phyloP scores from a whole-genome alignment of 2,329 filamentous ascomycete genomes.

The Stagonosporopsis vannaccii region DNA sequence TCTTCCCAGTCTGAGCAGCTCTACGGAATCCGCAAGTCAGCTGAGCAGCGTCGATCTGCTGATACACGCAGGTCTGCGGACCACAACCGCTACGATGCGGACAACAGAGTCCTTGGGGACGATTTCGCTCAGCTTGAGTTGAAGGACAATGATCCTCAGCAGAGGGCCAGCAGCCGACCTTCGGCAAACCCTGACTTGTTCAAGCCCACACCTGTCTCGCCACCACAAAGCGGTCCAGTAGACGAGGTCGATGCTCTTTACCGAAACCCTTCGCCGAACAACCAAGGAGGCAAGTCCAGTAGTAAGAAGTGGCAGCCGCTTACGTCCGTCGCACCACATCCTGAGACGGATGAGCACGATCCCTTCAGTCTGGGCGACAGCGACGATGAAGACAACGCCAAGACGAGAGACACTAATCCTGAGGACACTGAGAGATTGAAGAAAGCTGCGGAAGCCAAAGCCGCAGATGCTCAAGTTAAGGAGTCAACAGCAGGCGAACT shows the following conservation, averaged over 20 bases:
- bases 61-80: constrained; percentile 80
- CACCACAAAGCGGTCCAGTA: constrained; percentile 66
- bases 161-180: constrained; percentile 65
- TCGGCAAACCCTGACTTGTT: constrained; percentile 81
- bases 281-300: constrained; percentile 49
- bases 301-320: constrained; percentile 99
- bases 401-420: constrained; percentile 67
- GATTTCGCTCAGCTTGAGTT: constrained; percentile 78
- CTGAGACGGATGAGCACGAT: constrained; percentile 83
- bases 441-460: constrained; percentile 55
- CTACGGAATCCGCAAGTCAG: constrained; percentile 50
- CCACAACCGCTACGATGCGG: constrained; percentile 91
- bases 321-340: constrained; percentile 81
- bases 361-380: constrained; percentile 96
- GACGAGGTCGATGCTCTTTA: constrained; percentile 83
- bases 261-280: constrained; percentile 54
- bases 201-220: constrained; percentile 67
- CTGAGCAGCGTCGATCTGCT: constrained; percentile 69
- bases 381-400: constrained; percentile 85
- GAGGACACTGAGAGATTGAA: constrained; percentile 62
- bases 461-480: constrained; percentile 50
- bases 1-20: constrained; percentile 51
- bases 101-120: constrained; percentile 87
- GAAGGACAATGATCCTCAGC: constrained; percentile 66
- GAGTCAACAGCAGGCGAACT: constrained; percentile 36